Evolutionary conservation across 208 protist species (phyloP).

Genomic region (Acanthamoeba healyi): DNA sequence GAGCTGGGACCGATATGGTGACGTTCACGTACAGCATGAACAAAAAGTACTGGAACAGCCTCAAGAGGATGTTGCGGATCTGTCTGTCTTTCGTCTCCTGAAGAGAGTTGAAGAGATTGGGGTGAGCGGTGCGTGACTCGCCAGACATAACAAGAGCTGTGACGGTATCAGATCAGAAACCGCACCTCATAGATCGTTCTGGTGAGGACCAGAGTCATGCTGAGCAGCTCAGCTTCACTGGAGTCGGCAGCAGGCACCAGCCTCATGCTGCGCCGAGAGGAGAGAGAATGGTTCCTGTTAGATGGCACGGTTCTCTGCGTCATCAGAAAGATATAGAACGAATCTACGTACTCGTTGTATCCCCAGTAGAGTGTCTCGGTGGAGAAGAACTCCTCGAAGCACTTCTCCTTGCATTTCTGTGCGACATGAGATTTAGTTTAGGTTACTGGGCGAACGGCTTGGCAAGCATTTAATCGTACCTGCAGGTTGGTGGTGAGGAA

Average conservation of each 20-base stretch:
- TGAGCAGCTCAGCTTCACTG: not conserved
- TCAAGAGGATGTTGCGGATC: conserved; percentile 29
- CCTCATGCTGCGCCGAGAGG: not conserved
- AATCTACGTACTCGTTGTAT: conserved; percentile 20
- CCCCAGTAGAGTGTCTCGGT: conserved; percentile 56
- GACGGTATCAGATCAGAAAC: not conserved
- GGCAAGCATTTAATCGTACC: not conserved
- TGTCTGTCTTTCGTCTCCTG: conserved; percentile 56
- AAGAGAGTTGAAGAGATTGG: too few species aligned
- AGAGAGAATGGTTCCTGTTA: not conserved
- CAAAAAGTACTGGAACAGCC: conserved; percentile 19
- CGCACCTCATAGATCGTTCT: conserved; percentile 34
- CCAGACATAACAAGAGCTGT: too few species aligned
- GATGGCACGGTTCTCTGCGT: too few species aligned
- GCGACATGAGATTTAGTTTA: too few species aligned
- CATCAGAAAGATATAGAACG: not conserved
- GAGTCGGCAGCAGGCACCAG: not conserved
- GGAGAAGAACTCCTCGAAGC: conserved; percentile 30
- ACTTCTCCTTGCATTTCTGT: conserved; percentile 65
- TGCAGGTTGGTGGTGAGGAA: conserved; percentile 35
- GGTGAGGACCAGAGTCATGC: conserved; percentile 14
- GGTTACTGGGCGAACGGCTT: too few species aligned
- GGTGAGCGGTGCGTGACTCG: not conserved
- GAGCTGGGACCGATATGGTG: not conserved
- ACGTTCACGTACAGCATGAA: conserved; percentile 20